Evolutionary conservation across 2,329 filamentous ascomycete species (phyloP).

Genomic region (Fusarium fujikuroi): DNA sequence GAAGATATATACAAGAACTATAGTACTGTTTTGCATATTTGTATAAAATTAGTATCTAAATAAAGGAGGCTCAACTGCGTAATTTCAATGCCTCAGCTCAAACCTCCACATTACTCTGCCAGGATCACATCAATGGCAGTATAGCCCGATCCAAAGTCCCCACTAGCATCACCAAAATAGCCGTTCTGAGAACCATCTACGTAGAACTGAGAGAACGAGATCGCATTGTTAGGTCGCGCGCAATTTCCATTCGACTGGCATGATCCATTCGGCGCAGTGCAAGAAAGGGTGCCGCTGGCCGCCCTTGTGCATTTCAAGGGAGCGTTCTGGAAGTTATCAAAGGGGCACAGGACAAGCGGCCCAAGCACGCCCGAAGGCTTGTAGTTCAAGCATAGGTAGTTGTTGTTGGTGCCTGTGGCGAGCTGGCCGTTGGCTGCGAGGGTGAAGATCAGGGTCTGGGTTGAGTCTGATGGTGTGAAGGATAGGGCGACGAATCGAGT

Average conservation of each 20-base stretch:
- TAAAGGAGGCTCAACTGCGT: too few species aligned
- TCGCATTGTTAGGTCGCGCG: rapidly evolving
- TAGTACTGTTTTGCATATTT: too few species aligned
- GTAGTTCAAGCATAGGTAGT: background rate
- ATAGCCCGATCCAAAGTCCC: background rate
- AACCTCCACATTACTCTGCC: too few species aligned
- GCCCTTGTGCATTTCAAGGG: background rate
- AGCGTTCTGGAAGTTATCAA: background rate
- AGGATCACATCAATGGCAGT: background rate
- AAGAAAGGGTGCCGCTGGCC: background rate
- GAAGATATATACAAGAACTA: too few species aligned
- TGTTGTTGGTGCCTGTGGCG: background rate
- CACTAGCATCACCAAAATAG: background rate
- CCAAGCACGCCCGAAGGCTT: background rate
- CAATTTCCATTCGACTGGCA: rapidly evolving
- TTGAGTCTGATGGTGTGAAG: background rate
- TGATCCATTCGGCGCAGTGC: background rate
- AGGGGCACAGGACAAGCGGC: background rate
- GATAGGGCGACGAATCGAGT: background rate
- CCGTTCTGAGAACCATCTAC: background rate
- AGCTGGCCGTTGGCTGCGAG: background rate
- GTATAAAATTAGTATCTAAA: too few species aligned
- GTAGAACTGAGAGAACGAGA: background rate
- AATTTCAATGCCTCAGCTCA: too few species aligned
- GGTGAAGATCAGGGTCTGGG: constrained; percentile 8